phyloP scores from a whole-genome alignment of 1,139 yeast species.

The Yamadazyma triangularis region DNA sequence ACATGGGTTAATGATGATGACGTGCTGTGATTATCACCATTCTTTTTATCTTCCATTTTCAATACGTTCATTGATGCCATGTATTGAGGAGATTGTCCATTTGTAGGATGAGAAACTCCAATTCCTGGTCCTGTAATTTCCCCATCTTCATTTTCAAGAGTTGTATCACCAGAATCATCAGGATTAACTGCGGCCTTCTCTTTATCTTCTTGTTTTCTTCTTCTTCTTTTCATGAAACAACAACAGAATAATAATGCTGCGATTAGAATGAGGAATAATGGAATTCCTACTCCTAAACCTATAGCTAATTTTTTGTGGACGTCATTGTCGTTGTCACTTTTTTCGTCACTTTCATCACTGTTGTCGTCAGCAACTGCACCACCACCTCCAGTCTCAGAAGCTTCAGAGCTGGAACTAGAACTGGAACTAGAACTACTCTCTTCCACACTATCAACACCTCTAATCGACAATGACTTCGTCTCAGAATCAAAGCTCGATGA shows the following conservation, averaged over 20 bases:
- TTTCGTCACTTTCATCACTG: slow-evolving; percentile 11
- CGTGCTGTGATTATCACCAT: slow-evolving; percentile 12
- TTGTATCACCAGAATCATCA: slow-evolving; percentile 25
- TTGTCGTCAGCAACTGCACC: slow-evolving; percentile 12
- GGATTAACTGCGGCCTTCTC: slow-evolving; percentile 18
- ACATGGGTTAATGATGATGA: slow-evolving; percentile 38
- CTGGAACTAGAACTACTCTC: slow-evolving; percentile 18
- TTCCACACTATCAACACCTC: slow-evolving; percentile 43
- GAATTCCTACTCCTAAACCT: slow-evolving; percentile 86
- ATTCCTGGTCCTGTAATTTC: slow-evolving; percentile 33
- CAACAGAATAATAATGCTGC: slow-evolving; percentile 49
- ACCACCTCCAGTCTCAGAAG: slow-evolving; percentile 17
- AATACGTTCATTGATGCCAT: slow-evolving; percentile 48
- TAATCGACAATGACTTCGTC: slow-evolving; percentile 46
- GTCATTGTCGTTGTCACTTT: slow-evolving; percentile 3
- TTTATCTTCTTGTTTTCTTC: slow-evolving; percentile 22
- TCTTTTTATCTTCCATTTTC: slow-evolving; percentile 41
- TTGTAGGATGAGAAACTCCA: slow-evolving; percentile 13
- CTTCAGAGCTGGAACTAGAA: slow-evolving; percentile 17
- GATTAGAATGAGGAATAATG: slow-evolving; percentile 48
- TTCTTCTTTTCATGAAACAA: slow-evolving; percentile 52
- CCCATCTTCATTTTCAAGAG: slow-evolving; percentile 17
- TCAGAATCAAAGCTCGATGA: slow-evolving; percentile 27
- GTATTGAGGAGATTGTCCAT: slow-evolving; percentile 34
- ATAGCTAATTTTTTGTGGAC: slow-evolving; percentile 51